Evolutionary conservation across 768 basidiomycete genomes (phyloP).

Genomic region (Agrocybe praecox): DNA sequence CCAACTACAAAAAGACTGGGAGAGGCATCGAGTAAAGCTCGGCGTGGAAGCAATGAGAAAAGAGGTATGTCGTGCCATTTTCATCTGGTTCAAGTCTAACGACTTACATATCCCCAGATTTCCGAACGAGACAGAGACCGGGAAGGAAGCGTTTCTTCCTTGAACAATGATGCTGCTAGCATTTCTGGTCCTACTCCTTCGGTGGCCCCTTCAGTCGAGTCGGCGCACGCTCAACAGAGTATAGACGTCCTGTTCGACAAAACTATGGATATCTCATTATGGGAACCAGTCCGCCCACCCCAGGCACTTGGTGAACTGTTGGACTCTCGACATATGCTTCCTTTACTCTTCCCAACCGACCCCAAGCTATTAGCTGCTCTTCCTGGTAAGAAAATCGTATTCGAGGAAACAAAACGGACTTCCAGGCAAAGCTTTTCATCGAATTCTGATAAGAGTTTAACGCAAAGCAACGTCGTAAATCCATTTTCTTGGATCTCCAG

Average conservation of each 20-base stretch:
- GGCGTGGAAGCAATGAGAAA: conserved; percentile 85
- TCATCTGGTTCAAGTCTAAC: neutral
- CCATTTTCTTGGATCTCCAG: conserved; percentile 62
- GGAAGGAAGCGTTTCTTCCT: conserved; percentile 58
- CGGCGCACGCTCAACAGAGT: conserved; percentile 45
- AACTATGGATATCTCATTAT: conserved; percentile 60
- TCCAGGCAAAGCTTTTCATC: conserved; percentile 20
- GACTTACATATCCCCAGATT: conserved; percentile 44
- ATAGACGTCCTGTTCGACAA: conserved; percentile 86
- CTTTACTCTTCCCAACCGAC: conserved; percentile 81
- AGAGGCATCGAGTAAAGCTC: conserved; percentile 83
- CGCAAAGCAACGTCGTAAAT: conserved; percentile 36
- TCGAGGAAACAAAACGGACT: conserved; percentile 28
- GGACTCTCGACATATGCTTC: conserved; percentile 93
- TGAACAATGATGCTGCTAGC: conserved; percentile 42
- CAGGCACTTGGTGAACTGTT: conserved; percentile 88
- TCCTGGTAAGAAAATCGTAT: conserved; percentile 47
- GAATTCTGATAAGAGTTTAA: conserved; percentile 29
- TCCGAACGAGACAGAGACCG: conserved; percentile 69
- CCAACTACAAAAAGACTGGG: conserved; percentile 98
- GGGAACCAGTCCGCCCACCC: conserved; percentile 79
- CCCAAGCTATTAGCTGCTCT: conserved; percentile 75
- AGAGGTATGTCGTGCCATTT: conserved; percentile 52
- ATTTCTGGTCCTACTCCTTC: conserved; percentile 33
- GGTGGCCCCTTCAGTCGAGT: conserved; percentile 35